Evolutionary conservation across 2,329 filamentous ascomycete genomes (phyloP).

Genomic region (Fusarium mundagurra): DNA sequence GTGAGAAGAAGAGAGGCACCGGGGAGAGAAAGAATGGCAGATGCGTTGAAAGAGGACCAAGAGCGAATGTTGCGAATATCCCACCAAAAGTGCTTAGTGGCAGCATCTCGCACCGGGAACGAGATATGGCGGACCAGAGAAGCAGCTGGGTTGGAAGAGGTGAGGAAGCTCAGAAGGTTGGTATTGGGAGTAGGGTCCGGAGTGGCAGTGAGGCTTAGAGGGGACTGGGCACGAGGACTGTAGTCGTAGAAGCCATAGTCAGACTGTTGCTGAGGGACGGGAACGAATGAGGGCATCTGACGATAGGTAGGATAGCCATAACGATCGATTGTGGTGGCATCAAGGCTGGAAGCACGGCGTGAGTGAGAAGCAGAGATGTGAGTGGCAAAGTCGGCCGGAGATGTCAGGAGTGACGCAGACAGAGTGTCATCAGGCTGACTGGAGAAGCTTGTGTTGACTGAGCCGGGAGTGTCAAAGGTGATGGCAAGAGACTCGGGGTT

Average conservation of each 20-base stretch:
- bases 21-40: conserved; percentile 76
- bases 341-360: conserved; percentile 74
- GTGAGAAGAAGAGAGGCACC: conserved; percentile 78
- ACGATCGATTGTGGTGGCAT: conserved; percentile 71
- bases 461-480: conserved; percentile 44
- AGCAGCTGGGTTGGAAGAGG: conserved; percentile 80
- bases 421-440: conserved; percentile 42
- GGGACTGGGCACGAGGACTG: conserved; percentile 57
- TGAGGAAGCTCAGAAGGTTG: conserved; percentile 82
- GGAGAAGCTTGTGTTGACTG: conserved; percentile 54
- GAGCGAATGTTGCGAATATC: conserved; percentile 87
- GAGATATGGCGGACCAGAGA: conserved; percentile 83
- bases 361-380: conserved; percentile 44
- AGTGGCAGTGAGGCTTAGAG: conserved; percentile 53
- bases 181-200: conserved; percentile 66
- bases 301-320: conserved; percentile 89
- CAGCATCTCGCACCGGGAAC: conserved; percentile 71
- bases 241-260: conserved; percentile 59
- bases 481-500: conserved; percentile 65
- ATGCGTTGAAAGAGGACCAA: conserved; percentile 82
- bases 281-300: conserved; percentile 66
- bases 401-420: conserved; percentile 69
- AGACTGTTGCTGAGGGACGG: conserved; percentile 35
- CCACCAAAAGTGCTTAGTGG: conserved; percentile 92
- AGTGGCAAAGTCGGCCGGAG: conserved; percentile 67